phyloP scores from a whole-genome alignment of 495 filamentous ascomycete genomes.

The Hyphodiscus hymeniophilus region DNA sequence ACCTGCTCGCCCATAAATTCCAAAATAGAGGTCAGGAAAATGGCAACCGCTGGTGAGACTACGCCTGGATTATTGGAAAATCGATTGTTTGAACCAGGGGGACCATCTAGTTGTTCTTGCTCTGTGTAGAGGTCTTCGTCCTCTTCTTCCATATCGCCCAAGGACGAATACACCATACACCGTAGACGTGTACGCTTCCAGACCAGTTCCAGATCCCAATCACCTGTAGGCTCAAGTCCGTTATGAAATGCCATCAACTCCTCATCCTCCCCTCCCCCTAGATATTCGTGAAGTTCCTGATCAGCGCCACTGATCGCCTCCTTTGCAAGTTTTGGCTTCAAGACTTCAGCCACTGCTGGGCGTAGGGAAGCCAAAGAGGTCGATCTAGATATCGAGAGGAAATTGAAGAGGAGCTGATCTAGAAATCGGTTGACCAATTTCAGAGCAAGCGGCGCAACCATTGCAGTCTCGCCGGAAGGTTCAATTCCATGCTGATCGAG shows the following conservation, averaged over 20 bases:
- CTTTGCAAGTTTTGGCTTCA: slow-evolving; percentile 80
- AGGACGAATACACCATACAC: slow-evolving; percentile 95
- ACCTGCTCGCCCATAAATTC: slow-evolving; percentile 93
- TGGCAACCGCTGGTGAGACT: slow-evolving; percentile 86
- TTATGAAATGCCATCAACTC: slow-evolving; percentile 48
- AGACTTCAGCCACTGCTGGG: slow-evolving; percentile 75
- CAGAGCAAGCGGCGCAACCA: slow-evolving; percentile 69
- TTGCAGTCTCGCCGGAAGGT: slow-evolving; percentile 55
- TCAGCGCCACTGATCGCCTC: slow-evolving; percentile 85
- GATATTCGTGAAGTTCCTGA: slow-evolving; percentile 81
- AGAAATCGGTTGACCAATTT: slow-evolving; percentile 85
- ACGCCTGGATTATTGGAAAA: slow-evolving; percentile 47
- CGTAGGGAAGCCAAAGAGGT: slow-evolving; percentile 72
- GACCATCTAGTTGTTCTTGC: slow-evolving; percentile 55
- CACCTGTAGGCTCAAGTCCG: slow-evolving; percentile 40
- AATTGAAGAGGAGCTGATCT: slow-evolving; percentile 85
- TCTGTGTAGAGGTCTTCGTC: slow-evolving; percentile 84
- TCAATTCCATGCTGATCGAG: slow-evolving; percentile 57
- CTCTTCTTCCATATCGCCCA: slow-evolving; percentile 96
- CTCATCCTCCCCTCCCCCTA: slow-evolving; percentile 70
- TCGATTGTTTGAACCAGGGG: slow-evolving; percentile 31
- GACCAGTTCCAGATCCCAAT: slow-evolving; percentile 78
- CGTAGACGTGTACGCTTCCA: slow-evolving; percentile 89
- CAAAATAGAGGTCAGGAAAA: slow-evolving; percentile 89
- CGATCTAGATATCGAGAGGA: slow-evolving; percentile 71